Evolutionary conservation across 2,329 filamentous ascomycete genomes (phyloP).

Genomic region (Cordyceps cateniannulata): DNA sequence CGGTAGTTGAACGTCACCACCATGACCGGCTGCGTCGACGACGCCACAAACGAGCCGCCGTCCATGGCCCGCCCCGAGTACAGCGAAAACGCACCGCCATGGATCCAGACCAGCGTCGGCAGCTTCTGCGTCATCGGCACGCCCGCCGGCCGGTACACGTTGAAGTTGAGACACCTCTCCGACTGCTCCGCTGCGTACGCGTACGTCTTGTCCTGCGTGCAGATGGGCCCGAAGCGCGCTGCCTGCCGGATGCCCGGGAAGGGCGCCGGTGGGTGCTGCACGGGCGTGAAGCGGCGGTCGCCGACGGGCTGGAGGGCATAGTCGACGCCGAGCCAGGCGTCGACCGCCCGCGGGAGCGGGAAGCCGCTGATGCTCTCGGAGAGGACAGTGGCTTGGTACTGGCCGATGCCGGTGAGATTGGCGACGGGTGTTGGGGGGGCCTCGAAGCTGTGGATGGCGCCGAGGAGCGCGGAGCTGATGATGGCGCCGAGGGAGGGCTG

Average conservation of each 20-base stretch:
- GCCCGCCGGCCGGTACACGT: conserved; percentile 28
- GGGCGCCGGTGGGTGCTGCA: conserved; percentile 29
- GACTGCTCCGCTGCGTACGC: conserved; percentile 20
- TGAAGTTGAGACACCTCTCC: conserved; percentile 34
- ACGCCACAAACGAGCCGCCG: conserved; percentile 22
- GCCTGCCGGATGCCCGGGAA: conserved; percentile 35
- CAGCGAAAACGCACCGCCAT: conserved; percentile 29
- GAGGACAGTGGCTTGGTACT: not conserved
- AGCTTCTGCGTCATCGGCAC: conserved; percentile 29
- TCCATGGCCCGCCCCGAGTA: conserved; percentile 14
- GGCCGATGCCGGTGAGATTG: not conserved
- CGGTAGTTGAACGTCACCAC: conserved; percentile 40
- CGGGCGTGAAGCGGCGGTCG: conserved; percentile 32
- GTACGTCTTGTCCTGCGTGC: conserved; percentile 31
- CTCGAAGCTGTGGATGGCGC: not conserved
- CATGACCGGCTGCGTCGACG: conserved; percentile 33
- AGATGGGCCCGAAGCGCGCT: conserved; percentile 33
- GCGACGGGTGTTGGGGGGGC: not conserved
- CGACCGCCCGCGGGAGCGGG: conserved; percentile 27
- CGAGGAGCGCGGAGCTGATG: conserved; percentile 5
- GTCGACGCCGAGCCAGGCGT: conserved; percentile 43
- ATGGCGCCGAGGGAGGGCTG: not conserved
- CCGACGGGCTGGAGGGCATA: conserved; percentile 37
- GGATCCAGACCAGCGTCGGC: conserved; percentile 34
- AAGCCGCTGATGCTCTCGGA: conserved; percentile 25